These are phyloP conservation scores for Coemansia aciculifera DNA, from an alignment of 192 early-diverging fungal species.

Conservation along the genomic window DNA sequence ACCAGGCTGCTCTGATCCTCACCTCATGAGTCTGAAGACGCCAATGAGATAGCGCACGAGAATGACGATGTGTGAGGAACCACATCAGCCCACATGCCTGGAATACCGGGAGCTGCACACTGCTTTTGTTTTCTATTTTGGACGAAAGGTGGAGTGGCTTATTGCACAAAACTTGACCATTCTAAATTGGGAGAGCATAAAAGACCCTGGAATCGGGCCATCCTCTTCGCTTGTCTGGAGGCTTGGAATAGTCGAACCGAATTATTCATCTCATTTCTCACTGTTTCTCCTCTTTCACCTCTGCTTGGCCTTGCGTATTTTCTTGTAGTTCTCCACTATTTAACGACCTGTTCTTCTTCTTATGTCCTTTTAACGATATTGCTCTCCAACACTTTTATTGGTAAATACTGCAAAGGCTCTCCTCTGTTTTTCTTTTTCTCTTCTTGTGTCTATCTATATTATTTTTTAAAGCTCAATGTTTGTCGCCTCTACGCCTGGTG, in stretches of 20 bases:
- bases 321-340: conserved; percentile 1
- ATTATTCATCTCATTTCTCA: background rate
- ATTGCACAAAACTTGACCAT: background rate
- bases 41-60: background rate
- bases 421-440: background rate
- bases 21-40: background rate
- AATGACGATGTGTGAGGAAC: conserved; percentile 1
- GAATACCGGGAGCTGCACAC: background rate
- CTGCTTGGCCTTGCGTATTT: background rate
- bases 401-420: background rate
- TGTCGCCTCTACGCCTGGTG: conserved; percentile 11
- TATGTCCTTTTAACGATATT: conserved; percentile 5
- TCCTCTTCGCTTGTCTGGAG: background rate
- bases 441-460: background rate
- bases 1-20: background rate
- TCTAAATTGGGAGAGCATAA: conserved; percentile 3
- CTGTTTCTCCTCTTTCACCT: background rate
- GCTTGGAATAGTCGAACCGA: conserved; percentile 5
- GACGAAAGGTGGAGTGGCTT: background rate
- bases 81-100: conserved; percentile 3
- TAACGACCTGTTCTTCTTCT: background rate
- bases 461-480: background rate
- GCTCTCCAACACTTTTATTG: background rate
- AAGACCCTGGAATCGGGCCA: conserved; percentile 9
- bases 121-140: background rate